Evolutionary conservation across 306 rosid genomes (phyloP), one percentile per base, ranked within the genome.

Genomic region (Comarum palustre): DNA sequence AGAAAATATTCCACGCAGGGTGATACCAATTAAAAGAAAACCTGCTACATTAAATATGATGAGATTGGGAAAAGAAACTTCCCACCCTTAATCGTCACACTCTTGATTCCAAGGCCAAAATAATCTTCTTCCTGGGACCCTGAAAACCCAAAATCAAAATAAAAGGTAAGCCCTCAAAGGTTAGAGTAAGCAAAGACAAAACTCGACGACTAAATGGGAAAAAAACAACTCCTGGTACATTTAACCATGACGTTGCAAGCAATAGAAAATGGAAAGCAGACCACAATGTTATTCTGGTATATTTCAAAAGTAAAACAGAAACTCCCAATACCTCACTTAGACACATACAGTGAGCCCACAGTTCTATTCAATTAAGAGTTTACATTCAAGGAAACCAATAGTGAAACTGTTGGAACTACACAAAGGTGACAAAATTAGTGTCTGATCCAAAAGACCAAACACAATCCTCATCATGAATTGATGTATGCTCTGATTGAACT

Each of bases 111-210:
- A 94, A 75, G 2, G 95, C 97, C 55, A 91, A 77, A 60, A 94
- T 86, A 82, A 94, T 94, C 95, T 94, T 94, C 92, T 94, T 94
- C 81, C 99, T 89, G 73, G 99, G 99, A 5, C 99, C 99, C 99
- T 94, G 91, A 73, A 85, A 82, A 31, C 77, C 68, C 38, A 38
- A 78, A 85, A 43, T 15, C 51, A 69, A 78, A 50, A 36, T 71
- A 72, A 17, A 75, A 59, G 43, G 69, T 76, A 45, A 77, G 65
- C 52, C n/a, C n/a, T 68, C 10, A 50, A 71, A 70, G 67, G 73
- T 42, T 19, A 24, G 48, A 42, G 66, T 31, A 27, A 14, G 19
- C 39, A 59, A 6, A 20, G 27, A 19, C 19, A 25, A 57, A 22
- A 50, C 20, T 69, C 48, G 24, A 36, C 22, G 72, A 36, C 25